These are phyloP conservation scores for Leishmania aethiopica DNA, from an alignment of 208 protist species.

Conservation along the genomic window DNA sequence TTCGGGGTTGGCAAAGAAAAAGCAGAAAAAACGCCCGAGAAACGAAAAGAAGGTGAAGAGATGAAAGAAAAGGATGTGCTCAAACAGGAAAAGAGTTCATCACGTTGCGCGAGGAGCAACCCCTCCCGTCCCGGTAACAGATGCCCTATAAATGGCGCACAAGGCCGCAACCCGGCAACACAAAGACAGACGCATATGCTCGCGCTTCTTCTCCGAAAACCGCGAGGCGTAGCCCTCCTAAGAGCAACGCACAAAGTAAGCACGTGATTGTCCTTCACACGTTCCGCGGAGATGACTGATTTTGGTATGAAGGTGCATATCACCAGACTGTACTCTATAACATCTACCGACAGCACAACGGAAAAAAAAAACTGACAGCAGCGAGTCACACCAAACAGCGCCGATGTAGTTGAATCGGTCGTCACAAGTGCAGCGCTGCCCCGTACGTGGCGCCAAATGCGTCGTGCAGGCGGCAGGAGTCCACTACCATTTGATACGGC, in stretches of 20 bases:
- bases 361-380: not conserved
- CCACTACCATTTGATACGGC: slow-evolving; percentile 78
- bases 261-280: not conserved
- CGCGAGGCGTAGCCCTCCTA: not conserved
- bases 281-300: not conserved
- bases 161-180: not conserved
- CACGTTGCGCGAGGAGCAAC: not conserved
- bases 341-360: not conserved
- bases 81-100: not conserved
- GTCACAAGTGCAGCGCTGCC: slow-evolving; percentile 17
- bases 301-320: no score
- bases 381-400: not conserved
- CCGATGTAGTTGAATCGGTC: not conserved
- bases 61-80: not conserved
- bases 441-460: slow-evolving; percentile 55
- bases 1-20: not conserved
- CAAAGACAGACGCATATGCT: not conserved
- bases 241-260: not conserved
- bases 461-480: slow-evolving; percentile 81
- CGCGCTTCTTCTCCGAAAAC: not conserved
- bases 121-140: not conserved
- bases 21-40: not conserved
- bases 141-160: not conserved
- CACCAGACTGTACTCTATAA: not conserved
- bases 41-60: not conserved